These are phyloP conservation scores for Dissoconium aciculare DNA, from an alignment of 2,329 filamentous ascomycete species.

Conservation along the genomic window DNA sequence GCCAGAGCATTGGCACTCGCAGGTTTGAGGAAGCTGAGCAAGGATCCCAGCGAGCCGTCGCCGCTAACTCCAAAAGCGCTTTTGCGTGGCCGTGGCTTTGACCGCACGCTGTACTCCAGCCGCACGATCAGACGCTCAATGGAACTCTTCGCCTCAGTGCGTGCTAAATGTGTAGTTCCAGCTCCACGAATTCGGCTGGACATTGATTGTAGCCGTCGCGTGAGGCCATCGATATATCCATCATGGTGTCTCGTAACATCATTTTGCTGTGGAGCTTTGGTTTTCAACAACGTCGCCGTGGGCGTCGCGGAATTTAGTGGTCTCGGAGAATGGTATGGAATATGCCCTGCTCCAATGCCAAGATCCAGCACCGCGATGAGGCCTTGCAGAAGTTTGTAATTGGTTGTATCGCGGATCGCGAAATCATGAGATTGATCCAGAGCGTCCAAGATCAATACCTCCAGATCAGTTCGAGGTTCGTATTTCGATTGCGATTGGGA, in stretches of 20 bases:
- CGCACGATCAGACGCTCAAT: conserved; percentile 63
- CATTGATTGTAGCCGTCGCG: conserved; percentile 38
- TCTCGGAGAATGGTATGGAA: conserved; percentile 15
- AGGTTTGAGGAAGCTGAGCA: too few relatives aligned
- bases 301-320: conserved; percentile 2
- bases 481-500: too few relatives aligned
- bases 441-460: too few relatives aligned
- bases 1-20: too few relatives aligned
- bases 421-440: too few relatives aligned
- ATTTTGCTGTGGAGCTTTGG: conserved; percentile 5
- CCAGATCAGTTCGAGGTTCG: too few relatives aligned
- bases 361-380: conserved; percentile 56
- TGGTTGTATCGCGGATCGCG: conserved; percentile 38
- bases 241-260: conserved; percentile 47
- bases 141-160: conserved; percentile 61
- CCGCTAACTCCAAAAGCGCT: conserved; percentile 16
- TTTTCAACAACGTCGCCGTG: conserved; percentile 13
- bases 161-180: conserved; percentile 54
- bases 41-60: too few relatives aligned
- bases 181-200: conserved; percentile 24
- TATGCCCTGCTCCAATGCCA: conserved; percentile 51
- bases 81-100: conserved; percentile 30
- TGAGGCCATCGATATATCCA: conserved; percentile 51
- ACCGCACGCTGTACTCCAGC: conserved; percentile 55
- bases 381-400: conserved; percentile 56